These are phyloP conservation scores for Raddia distichophylla DNA, from an alignment of 176 grass and related monocot genomes.

Conservation along the genomic window DNA sequence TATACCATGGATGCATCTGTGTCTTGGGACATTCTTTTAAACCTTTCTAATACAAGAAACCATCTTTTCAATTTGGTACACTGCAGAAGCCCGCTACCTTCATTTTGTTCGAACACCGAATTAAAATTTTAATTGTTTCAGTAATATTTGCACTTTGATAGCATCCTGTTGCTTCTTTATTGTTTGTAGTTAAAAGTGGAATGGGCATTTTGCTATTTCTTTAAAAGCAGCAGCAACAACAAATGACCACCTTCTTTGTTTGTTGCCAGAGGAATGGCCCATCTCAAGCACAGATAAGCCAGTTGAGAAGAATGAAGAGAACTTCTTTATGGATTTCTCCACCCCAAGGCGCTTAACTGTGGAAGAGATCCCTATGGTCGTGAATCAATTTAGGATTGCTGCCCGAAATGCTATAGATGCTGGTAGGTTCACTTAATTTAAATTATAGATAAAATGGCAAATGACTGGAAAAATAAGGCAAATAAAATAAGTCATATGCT, in stretches of 20 bases:
- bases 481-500: neutral
- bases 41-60: no score
- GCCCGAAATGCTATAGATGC: constrained; percentile 45
- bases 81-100: no score
- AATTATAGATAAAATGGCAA: neutral
- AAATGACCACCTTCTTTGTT: neutral
- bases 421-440: constrained; percentile 19
- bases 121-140: neutral
- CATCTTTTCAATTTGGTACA: no score
- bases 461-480: neutral
- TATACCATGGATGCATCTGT: no score
- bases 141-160: neutral
- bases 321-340: constrained; percentile 29
- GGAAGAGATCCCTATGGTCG: constrained; percentile 37
- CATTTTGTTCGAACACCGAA: no score
- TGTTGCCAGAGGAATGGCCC: constrained; percentile 7
- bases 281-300: constrained; percentile 20
- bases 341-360: constrained; percentile 34
- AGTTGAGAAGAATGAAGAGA: constrained; percentile 21
- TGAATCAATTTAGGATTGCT: constrained; percentile 44
- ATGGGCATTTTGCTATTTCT: neutral
- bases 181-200: neutral
- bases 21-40: no score
- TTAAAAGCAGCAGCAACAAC: neutral
- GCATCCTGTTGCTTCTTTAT: neutral